Evolutionary conservation across 768 basidiomycete species (phyloP).

Genomic region (Kwoniella shandongensis): DNA sequence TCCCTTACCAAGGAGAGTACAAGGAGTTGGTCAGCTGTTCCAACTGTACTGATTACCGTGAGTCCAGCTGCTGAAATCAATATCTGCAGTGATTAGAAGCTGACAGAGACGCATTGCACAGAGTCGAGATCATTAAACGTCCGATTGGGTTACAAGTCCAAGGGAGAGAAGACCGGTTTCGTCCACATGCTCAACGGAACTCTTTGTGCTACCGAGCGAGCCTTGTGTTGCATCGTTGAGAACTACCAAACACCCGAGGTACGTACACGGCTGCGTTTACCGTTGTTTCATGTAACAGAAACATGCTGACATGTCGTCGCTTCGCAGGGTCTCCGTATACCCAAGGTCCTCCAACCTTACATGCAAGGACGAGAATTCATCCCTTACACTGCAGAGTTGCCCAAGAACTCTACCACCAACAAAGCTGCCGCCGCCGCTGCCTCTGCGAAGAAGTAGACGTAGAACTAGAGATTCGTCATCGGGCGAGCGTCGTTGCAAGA

Average conservation of each 20-base stretch:
- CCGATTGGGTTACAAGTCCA: conserved; percentile 83
- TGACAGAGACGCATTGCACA: conserved; percentile 51
- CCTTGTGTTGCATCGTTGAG: conserved; percentile 95
- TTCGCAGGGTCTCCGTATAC: conserved; percentile 80
- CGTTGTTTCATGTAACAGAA: not conserved
- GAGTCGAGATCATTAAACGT: conserved; percentile 92
- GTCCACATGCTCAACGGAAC: conserved; percentile 99
- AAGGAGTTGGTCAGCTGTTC: conserved; percentile 98
- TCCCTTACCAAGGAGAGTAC: conserved; percentile 93
- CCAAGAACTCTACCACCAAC: conserved; percentile 46
- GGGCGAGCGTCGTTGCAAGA: too few species aligned
- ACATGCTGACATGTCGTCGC: conserved; percentile 8
- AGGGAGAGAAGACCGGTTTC: conserved; percentile 89
- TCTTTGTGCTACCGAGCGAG: conserved; percentile 92
- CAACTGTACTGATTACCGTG: conserved; percentile 99
- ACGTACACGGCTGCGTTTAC: conserved; percentile 47
- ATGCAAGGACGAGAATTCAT: conserved; percentile 79
- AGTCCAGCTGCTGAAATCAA: conserved; percentile 53
- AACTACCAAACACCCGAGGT: conserved; percentile 97
- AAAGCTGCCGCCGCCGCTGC: too few species aligned
- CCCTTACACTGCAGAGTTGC: conserved; percentile 55
- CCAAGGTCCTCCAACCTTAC: conserved; percentile 85
- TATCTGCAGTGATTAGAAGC: too few species aligned
- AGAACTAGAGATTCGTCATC: not conserved
- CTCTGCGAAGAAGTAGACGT: conserved; percentile 30